phyloP scores from a whole-genome alignment of 2,329 filamentous ascomycete species.

The Penicillium crustosum region DNA sequence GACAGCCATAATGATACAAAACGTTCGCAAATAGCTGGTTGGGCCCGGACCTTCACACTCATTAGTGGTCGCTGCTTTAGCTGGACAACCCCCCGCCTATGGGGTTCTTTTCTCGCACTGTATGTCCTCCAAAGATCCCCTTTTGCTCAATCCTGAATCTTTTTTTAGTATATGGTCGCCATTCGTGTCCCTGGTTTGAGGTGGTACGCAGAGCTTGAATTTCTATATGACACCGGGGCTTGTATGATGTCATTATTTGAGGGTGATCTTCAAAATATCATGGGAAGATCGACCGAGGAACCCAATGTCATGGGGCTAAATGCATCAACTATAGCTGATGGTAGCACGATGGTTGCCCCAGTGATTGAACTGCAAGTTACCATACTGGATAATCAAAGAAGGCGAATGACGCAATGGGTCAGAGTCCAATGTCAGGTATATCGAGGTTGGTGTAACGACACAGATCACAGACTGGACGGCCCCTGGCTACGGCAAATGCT shows the following conservation, averaged over 20 bases:
- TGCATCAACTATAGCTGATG: neutral
- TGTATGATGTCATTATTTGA: neutral
- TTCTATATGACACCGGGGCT: slow-evolving; percentile 3
- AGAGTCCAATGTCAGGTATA: neutral
- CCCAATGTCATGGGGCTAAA: neutral
- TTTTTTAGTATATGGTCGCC: neutral
- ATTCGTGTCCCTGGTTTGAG: neutral
- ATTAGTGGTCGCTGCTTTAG: neutral
- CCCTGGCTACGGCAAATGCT: neutral
- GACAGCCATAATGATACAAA: neutral
- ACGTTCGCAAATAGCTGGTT: neutral
- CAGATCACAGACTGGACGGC: neutral
- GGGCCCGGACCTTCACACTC: neutral
- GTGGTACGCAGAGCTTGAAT: neutral
- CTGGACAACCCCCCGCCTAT: neutral
- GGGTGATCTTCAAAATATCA: neutral
- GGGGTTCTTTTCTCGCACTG: neutral
- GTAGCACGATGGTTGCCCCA: neutral
- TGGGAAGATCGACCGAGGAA: neutral
- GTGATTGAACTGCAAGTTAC: neutral
- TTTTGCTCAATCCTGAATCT: neutral
- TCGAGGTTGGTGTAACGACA: neutral
- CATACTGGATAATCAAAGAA: neutral
- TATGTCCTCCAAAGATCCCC: neutral
- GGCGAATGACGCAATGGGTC: neutral